These are phyloP conservation scores for Microthlaspi erraticum DNA, from an alignment of 345 rosid genomes.

Conservation along the genomic window DNA sequence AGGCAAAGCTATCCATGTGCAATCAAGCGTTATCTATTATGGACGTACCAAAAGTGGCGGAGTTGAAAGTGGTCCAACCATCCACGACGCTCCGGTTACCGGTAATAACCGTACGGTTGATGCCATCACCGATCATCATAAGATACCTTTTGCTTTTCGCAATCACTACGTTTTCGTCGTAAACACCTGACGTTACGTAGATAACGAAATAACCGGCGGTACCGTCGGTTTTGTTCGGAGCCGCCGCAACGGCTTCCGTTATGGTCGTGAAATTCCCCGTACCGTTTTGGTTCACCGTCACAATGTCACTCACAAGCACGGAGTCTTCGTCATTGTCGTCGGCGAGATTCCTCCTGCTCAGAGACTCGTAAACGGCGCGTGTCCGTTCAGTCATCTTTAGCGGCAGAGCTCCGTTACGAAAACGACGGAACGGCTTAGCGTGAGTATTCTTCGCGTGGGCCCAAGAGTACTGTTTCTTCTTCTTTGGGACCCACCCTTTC, in stretches of 20 bases:
- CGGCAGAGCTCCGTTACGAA: constrained; percentile 59
- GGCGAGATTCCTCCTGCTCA: constrained; percentile 59
- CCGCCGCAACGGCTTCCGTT: constrained; percentile 66
- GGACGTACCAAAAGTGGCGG: constrained; percentile 71
- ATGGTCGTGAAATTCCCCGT: constrained; percentile 77
- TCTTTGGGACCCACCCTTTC: constrained; percentile 76
- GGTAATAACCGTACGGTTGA: constrained; percentile 76
- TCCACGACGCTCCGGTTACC: constrained; percentile 83
- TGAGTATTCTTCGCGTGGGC: constrained; percentile 32
- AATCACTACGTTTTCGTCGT: constrained; percentile 75
- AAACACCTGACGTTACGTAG: constrained; percentile 68
- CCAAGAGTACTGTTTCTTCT: constrained; percentile 44
- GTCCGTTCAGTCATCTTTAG: constrained; percentile 59
- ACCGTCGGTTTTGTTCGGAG: constrained; percentile 72
- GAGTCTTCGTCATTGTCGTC: constrained; percentile 24
- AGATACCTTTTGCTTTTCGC: constrained; percentile 71
- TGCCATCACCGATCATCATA: constrained; percentile 93
- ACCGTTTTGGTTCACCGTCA: constrained; percentile 73
- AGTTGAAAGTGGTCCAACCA: constrained; percentile 89
- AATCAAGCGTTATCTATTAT: constrained; percentile 11
- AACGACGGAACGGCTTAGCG: constrained; percentile 41
- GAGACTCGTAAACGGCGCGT: constrained; percentile 60
- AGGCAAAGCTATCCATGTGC: not conserved
- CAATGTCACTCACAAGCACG: constrained; percentile 59
- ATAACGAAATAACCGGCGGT: constrained; percentile 75